Conservation (phyloP, 192 early-diverging fungal species). For the Entophlyctis helioformis region DNA sequence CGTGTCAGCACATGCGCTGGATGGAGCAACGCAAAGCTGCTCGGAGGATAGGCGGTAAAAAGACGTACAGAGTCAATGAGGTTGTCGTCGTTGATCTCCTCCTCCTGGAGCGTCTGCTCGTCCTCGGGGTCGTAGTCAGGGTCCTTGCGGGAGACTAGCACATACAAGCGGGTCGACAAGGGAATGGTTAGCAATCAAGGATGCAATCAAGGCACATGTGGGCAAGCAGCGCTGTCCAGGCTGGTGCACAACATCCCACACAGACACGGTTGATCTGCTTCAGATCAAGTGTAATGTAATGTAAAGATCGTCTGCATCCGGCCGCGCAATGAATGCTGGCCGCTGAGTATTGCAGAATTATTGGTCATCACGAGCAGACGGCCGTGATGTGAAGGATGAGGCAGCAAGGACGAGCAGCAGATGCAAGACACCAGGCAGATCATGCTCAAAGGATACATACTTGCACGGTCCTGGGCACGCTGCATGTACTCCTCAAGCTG, state of each 20-base stretch:
- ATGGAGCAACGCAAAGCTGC: too few relatives aligned
- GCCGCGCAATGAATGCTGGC: too few relatives aligned
- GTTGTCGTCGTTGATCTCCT: conserved; percentile 69
- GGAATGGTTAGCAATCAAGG: too few relatives aligned
- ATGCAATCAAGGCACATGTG: not conserved
- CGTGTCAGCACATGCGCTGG: not conserved
- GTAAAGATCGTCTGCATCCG: too few relatives aligned
- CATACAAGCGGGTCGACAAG: too few relatives aligned
- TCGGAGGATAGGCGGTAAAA: not conserved
- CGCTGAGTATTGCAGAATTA: conserved; percentile 17
- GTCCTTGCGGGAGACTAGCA: conserved; percentile 54
- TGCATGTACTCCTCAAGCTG: conserved; percentile 70
- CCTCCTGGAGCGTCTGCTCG: conserved; percentile 76
- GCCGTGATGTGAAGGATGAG: too few relatives aligned
- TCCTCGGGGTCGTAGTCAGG: conserved; percentile 86
- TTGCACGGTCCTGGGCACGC: conserved; percentile 61
- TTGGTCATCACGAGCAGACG: conserved; percentile 6
- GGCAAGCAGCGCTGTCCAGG: too few relatives aligned
- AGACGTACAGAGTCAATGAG: conserved; percentile 34
- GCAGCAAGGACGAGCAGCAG: not conserved
- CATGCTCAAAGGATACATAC: conserved; percentile 6
- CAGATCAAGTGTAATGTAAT: conserved; percentile 30
- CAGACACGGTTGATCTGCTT: conserved; percentile 1
- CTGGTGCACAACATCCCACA: not conserved
- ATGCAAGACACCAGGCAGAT: not conserved